Evolutionary conservation across 2,329 filamentous ascomycete species (phyloP), one percentile per base, ranked within the genome.

Genomic region (Nigrospora oryzae): DNA sequence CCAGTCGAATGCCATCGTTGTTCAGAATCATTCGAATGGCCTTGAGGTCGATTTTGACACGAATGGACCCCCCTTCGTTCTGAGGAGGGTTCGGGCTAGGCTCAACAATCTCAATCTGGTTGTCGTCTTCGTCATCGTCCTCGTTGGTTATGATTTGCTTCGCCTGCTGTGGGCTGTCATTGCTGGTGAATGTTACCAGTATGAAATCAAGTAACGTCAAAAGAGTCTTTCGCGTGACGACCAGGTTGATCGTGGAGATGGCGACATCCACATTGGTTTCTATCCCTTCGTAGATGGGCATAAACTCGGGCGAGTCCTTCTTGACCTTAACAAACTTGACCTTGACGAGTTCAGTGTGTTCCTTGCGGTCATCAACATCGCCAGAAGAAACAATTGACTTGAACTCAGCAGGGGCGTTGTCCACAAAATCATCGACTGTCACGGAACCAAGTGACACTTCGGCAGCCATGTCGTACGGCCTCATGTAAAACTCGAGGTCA

Each of bases 371-470:
- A 37, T 83, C 79, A 7, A 68, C 64, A 40, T 84, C 81, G 0
- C 79, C 79, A 1, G 93, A 96, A 0, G 90, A 95, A n/a, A 99
- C 81, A 42, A 99, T 94, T 23, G 91, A 91, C 65, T 93, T 95
- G 72, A 99, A 98, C 57, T 97, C 91, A 8, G 85, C 84, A 0
- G 87, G 71, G 0, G 89, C 83, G 44, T 91, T 85, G 52, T 93
- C 91, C 10, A 99, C 91, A 59, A 97, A 90, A 59, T 99, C 93
- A 57, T 97, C 91, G 3, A 98, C 81, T 1, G 84, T 88, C 15
- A 98, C 72, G 2, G 89, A 90, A 13, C 86, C 86, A 11, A 99
- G 75, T 0, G 89, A 83, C 23, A 98, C 87, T 56, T 96, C 87
- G 1, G 93, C 91, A 23, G 84, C 86, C 83, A 98, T 93, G 60